A percentile compares a stretch with the other conserved stretches of the same genome.
Conservation (phyloP, 106 monocot genomes). For the Dendrobium officinale region DNA sequence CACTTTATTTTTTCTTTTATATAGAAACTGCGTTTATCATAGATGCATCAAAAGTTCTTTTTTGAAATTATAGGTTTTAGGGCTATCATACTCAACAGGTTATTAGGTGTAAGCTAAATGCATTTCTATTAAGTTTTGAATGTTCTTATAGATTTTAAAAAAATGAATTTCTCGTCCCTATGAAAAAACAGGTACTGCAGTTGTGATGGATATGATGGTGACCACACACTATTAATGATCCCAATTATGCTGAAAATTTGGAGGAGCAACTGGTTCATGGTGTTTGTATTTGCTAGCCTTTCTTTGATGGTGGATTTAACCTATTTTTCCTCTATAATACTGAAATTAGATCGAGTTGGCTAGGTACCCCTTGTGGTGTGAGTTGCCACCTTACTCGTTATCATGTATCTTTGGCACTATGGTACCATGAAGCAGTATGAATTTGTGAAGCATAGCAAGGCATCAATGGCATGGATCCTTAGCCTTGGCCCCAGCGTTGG, state of each 20-base stretch:
- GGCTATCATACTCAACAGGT: too few relatives aligned
- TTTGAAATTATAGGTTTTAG: too few relatives aligned
- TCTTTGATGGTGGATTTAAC: conserved; percentile 24
- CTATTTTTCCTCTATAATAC: conserved; percentile 34
- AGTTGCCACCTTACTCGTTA: conserved; percentile 13
- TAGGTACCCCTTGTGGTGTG: conserved; percentile 30
- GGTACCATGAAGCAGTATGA: conserved; percentile 23
- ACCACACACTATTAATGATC: conserved; percentile 73
- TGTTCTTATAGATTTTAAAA: too few relatives aligned
- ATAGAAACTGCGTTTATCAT: too few relatives aligned
- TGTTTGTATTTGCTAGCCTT: conserved; percentile 42
- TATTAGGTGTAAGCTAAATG: too few relatives aligned
- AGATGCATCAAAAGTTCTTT: too few relatives aligned
- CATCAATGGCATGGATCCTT: conserved; percentile 32
- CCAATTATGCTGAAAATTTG: conserved; percentile 79
- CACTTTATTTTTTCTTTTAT: too few relatives aligned
- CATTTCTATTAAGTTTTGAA: too few relatives aligned
- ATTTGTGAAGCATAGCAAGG: conserved; percentile 40
- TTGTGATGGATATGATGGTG: conserved; percentile 80
- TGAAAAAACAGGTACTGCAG: conserved; percentile 62
- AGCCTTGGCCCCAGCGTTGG: conserved; percentile 34
- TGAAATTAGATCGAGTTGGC: conserved; percentile 39
- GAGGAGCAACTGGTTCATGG: conserved; percentile 76
- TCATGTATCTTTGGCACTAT: conserved; percentile 30
- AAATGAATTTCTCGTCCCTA: not conserved